Percentiles rank a stretch among this genome's conserved stretches.
These are phyloP conservation scores for Penicillium sp. DNA, from an alignment of 2,329 filamentous ascomycete genomes.

Conservation along the genomic window DNA sequence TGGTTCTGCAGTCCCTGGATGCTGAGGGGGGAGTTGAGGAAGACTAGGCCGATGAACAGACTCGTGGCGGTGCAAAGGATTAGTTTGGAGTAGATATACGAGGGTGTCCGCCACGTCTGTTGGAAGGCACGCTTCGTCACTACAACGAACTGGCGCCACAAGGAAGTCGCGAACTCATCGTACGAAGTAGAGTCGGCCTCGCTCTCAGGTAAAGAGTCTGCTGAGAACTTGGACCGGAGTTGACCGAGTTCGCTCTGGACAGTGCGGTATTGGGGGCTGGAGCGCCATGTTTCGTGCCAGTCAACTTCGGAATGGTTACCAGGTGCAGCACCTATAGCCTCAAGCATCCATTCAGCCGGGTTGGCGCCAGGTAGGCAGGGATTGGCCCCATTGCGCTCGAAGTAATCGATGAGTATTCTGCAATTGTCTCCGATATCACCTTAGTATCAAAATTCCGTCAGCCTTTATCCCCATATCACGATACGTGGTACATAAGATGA, in stretches of 20 bases:
- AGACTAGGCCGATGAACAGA: slow-evolving; percentile 79
- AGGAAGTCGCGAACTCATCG: slow-evolving; percentile 75
- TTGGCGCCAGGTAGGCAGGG: slow-evolving; percentile 65
- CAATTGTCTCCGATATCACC: slow-evolving; percentile 63
- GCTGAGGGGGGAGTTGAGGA: slow-evolving; percentile 69
- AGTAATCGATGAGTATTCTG: slow-evolving; percentile 62
- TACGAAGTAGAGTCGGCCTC: slow-evolving; percentile 56
- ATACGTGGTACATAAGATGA: no score
- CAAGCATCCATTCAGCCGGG: slow-evolving; percentile 69
- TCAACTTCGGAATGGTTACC: slow-evolving; percentile 62
- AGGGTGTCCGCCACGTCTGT: slow-evolving; percentile 82
- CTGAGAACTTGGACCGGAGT: slow-evolving; percentile 38
- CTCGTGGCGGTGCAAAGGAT: slow-evolving; percentile 61
- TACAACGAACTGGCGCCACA: slow-evolving; percentile 63
- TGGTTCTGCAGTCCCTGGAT: slow-evolving; percentile 80
- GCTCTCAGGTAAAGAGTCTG: slow-evolving; percentile 26
- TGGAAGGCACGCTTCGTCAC: slow-evolving; percentile 74
- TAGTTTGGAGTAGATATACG: slow-evolving; percentile 80
- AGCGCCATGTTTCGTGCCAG: slow-evolving; percentile 66
- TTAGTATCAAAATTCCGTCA: slow-evolving; percentile 54
- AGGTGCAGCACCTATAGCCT: slow-evolving; percentile 59
- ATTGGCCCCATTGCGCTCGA: slow-evolving; percentile 64
- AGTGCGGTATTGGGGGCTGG: slow-evolving; percentile 56
- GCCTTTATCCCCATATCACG: background rate
- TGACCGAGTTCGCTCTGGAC: slow-evolving; percentile 48